Evolutionary conservation across 352 stramenopile species (phyloP).

Genomic region (Elongisporangium prolatum): DNA sequence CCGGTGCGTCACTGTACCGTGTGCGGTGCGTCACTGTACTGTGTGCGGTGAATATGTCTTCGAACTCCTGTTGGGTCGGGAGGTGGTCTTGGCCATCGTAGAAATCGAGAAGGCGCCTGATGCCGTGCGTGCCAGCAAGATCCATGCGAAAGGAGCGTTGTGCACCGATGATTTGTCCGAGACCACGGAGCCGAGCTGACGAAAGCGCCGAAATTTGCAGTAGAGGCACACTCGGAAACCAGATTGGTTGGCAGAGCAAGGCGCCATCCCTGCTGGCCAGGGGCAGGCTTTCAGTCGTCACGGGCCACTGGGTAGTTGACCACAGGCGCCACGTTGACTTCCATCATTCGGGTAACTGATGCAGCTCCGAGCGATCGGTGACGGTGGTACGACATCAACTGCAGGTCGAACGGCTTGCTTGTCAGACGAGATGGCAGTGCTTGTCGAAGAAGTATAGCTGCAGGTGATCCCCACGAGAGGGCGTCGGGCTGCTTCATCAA

Average conservation of each 20-base stretch:
- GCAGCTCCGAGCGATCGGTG: not conserved
- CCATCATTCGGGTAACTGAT: not conserved
- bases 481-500: too few species aligned
- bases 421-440: not conserved
- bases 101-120: slow-evolving; percentile 1
- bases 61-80: not conserved
- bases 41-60: not conserved
- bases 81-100: slow-evolving; percentile 1
- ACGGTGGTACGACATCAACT: slow-evolving; percentile 1
- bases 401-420: not conserved
- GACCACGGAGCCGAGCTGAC: not conserved
- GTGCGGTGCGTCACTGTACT: not conserved
- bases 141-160: not conserved
- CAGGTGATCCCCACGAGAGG: not conserved
- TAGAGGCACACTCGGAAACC: not conserved
- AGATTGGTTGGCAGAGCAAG: not conserved
- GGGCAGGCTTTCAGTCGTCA: not conserved
- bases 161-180: not conserved
- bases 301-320: slow-evolving; percentile 1
- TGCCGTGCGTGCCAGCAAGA: not conserved
- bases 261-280: not conserved
- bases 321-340: not conserved
- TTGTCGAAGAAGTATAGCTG: not conserved
- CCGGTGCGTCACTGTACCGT: not conserved
- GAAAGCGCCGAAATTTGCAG: not conserved